Conservation (phyloP, 306 rosid genomes). For the Corylus heterophylla region DNA sequence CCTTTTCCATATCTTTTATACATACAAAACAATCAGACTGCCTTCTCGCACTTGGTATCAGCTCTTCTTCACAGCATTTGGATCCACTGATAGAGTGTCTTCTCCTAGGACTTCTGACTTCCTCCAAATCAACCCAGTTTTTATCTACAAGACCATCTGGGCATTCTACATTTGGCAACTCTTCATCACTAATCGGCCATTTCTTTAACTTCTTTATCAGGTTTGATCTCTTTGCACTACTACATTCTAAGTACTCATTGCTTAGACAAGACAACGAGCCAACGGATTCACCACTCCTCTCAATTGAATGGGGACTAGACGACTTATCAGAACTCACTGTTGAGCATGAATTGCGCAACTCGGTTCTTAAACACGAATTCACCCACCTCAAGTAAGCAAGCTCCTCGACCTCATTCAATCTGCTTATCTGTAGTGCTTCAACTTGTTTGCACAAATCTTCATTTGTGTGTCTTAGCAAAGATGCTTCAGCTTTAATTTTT, state of each 20-base stretch:
- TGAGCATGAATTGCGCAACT: constrained; percentile 75
- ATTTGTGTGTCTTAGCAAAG: constrained; percentile 71
- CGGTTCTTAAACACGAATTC: constrained; percentile 82
- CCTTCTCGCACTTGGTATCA: constrained; percentile 63
- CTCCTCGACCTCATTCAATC: constrained; percentile 95
- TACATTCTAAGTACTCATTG: constrained; percentile 43
- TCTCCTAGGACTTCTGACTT: constrained; percentile 71
- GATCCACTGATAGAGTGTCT: constrained; percentile 93
- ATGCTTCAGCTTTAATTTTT: constrained; percentile 87
- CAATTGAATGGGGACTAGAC: constrained; percentile 55
- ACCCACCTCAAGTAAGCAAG: constrained; percentile 99
- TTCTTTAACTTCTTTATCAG: constrained; percentile 72
- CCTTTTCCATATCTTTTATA: constrained; percentile 62
- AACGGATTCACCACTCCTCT: constrained; percentile 48
- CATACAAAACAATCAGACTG: constrained; percentile 78
- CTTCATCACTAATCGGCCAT: constrained; percentile 69
- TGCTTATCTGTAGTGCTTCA: constrained; percentile 87
- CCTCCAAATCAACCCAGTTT: constrained; percentile 62
- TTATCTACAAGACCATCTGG: constrained; percentile 48
- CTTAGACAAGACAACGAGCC: constrained; percentile 54
- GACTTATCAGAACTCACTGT: constrained; percentile 48
- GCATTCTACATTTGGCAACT: constrained; percentile 58
- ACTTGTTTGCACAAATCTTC: constrained; percentile 96
- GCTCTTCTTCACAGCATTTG: constrained; percentile 62
- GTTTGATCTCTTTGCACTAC: constrained; percentile 54